phyloP scores from a whole-genome alignment of 805 yeast species.

The Starmerella kuoi region DNA sequence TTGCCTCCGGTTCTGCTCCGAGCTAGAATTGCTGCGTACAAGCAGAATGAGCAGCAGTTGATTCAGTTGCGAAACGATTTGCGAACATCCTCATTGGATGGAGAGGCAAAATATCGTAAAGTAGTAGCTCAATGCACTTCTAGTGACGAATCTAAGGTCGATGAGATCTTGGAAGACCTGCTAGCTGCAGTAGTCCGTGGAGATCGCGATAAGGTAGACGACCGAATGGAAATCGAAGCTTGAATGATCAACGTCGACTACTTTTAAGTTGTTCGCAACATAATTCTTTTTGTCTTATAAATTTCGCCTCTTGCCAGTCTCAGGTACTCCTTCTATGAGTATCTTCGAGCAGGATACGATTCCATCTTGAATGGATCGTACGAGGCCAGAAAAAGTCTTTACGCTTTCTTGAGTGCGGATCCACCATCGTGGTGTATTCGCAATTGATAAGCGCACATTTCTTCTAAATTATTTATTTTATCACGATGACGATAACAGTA shows the following conservation, averaged over 20 bases:
- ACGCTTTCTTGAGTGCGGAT: constrained; percentile 24
- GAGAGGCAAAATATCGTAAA: constrained; percentile 69
- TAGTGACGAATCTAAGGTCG: constrained; percentile 69
- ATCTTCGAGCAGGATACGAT: constrained; percentile 24
- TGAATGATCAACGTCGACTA: too few species aligned
- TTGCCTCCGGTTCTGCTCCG: constrained; percentile 28
- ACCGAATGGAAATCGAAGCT: constrained; percentile 3
- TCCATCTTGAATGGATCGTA: constrained; percentile 5
- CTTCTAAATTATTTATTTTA: constrained; percentile 1
- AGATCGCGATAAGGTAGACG: constrained; percentile 23
- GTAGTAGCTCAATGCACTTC: constrained; percentile 87
- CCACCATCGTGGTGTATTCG: constrained; percentile 19
- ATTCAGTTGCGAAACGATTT: constrained; percentile 42
- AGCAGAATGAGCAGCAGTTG: constrained; percentile 50
- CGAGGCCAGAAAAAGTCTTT: constrained; percentile 18
- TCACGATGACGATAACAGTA: too few species aligned
- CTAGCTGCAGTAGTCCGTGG: constrained; percentile 85
- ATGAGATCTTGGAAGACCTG: constrained; percentile 66
- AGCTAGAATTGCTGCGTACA: constrained; percentile 75
- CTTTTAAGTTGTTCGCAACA: background rate
- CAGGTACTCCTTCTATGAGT: constrained; percentile 16
- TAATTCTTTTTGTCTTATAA: background rate
- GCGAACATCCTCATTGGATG: constrained; percentile 40
- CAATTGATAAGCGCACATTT: constrained; percentile 22
- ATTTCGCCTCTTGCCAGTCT: constrained; percentile 25